Evolutionary conservation across 768 basidiomycete species (phyloP), one percentile per base, ranked within the genome.

Genomic region (Podaxis mareebaensis): DNA sequence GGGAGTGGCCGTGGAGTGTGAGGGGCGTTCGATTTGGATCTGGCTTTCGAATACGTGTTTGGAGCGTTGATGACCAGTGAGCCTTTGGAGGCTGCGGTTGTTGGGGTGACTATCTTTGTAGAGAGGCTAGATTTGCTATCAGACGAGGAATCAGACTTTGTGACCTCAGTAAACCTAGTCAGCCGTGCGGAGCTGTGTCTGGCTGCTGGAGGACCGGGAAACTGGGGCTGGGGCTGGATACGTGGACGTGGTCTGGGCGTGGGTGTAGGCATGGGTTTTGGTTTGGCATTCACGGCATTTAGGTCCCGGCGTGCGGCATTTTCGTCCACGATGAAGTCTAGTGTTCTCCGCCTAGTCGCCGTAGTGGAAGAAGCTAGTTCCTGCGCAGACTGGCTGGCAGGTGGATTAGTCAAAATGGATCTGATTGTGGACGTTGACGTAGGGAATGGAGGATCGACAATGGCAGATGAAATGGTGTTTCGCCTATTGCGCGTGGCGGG

Each of bases 251-350:
- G 33, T 33, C 33, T 33, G 20, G 44, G 44, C 3, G 17, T 46
- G 44, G 44, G 44, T 3, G 20, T 59, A 10, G 28, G 24, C 7
- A 28, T 30, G n/a, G 49, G 49, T 60, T 39, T 39, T 12, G 36
- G 22, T 38, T 26, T 22, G 15, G 59, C 26, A 36, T 60, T 51
- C 6, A 52, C 38, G 11, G 49, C 36, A 20, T 22, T 38, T 4
- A 28, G 38, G 20, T 60, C 49, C 36, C 59, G 30, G 30, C 51
- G 59, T 12, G 59, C 59, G 11, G 59, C 48, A 22, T 60, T 60
- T 39, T 60, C 48, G 49, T 60, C 59, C 22, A 52, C 48, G 10
- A 52, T 17, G 28, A 51, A 51, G 30, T 60, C 33, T 22, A 60
- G 38, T 22, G 49, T 52, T 7, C 49, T 46, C 48, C 59, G 59